Evolutionary conservation across 2,329 filamentous ascomycete genomes (phyloP).

Genomic region (Fusarium citri): DNA sequence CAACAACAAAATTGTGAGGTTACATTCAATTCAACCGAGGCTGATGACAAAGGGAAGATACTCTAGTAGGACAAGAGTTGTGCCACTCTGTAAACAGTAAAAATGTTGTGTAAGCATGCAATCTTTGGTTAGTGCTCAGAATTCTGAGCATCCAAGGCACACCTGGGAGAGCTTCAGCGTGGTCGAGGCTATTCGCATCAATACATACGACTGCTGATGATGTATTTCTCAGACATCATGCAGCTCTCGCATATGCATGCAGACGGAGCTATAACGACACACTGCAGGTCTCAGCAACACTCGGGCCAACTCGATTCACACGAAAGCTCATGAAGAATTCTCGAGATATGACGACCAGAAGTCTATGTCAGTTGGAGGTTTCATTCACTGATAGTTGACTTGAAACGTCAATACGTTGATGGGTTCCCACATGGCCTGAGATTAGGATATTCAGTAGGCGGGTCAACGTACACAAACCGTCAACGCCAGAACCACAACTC

Average conservation of each 20-base stretch:
- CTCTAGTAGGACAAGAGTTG: neutral
- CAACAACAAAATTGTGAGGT: neutral
- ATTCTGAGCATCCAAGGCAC: neutral
- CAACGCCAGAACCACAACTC: too few species aligned
- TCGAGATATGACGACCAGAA: neutral
- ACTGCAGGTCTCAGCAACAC: conserved; percentile 1
- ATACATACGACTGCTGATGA: conserved; percentile 9
- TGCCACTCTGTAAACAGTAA: neutral
- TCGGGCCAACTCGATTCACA: neutral
- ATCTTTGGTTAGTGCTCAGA: neutral
- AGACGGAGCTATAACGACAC: conserved; percentile 12
- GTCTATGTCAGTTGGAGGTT: neutral
- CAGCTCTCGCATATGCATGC: conserved; percentile 24
- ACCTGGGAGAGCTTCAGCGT: neutral
- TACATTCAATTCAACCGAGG: neutral
- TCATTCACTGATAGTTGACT: neutral
- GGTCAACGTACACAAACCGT: neutral
- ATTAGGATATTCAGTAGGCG: neutral
- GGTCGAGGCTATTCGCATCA: conserved; percentile 10
- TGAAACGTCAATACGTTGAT: neutral
- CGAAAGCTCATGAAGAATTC: neutral
- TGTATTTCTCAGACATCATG: conserved; percentile 10
- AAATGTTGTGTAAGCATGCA: neutral
- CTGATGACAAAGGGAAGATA: conserved; percentile 6
- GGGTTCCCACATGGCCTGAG: neutral